Evolutionary conservation across 352 stramenopile genomes (phyloP).

Genomic region (Pythium periplocum): DNA sequence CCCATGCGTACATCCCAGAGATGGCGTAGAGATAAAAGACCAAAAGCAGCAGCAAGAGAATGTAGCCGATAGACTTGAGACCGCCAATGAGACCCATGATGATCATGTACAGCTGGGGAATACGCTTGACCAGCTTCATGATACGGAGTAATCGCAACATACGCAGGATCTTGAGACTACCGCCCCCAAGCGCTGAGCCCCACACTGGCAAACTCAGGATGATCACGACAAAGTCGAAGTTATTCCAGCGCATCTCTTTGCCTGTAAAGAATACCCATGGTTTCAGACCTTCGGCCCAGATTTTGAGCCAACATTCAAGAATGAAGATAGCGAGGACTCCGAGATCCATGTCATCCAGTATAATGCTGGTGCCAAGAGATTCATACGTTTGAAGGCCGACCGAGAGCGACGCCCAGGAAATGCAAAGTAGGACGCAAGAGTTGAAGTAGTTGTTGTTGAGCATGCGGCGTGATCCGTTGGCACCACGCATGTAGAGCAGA

Average conservation of each 20-base stretch:
- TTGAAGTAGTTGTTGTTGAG: constrained; percentile 58
- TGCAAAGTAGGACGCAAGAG: constrained; percentile 65
- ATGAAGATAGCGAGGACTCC: constrained; percentile 71
- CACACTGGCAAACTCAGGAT: constrained; percentile 72
- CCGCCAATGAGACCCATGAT: constrained; percentile 87
- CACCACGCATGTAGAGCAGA: constrained; percentile 26
- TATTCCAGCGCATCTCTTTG: constrained; percentile 78
- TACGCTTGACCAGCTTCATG: constrained; percentile 87
- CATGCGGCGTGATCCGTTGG: constrained; percentile 37
- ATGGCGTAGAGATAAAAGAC: constrained; percentile 90
- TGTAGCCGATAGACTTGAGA: constrained; percentile 89
- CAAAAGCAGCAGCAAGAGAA: constrained; percentile 80
- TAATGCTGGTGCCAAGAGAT: constrained; percentile 24
- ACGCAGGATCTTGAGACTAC: constrained; percentile 77
- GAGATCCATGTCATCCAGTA: constrained; percentile 63
- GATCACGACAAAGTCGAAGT: constrained; percentile 82
- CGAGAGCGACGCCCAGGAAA: constrained; percentile 74
- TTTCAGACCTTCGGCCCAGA: constrained; percentile 61
- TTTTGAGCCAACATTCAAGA: constrained; percentile 70
- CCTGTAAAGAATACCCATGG: constrained; percentile 76
- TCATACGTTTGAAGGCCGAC: constrained; percentile 81
- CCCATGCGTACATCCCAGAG: constrained; percentile 88
- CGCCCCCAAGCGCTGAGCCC: constrained; percentile 44
- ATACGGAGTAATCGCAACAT: constrained; percentile 86
- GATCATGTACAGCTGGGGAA: constrained; percentile 90